A percentile compares a stretch with the other conserved stretches of the same genome.
Conservation (phyloP, 306 rosid genomes). For the Malus orientalis region DNA sequence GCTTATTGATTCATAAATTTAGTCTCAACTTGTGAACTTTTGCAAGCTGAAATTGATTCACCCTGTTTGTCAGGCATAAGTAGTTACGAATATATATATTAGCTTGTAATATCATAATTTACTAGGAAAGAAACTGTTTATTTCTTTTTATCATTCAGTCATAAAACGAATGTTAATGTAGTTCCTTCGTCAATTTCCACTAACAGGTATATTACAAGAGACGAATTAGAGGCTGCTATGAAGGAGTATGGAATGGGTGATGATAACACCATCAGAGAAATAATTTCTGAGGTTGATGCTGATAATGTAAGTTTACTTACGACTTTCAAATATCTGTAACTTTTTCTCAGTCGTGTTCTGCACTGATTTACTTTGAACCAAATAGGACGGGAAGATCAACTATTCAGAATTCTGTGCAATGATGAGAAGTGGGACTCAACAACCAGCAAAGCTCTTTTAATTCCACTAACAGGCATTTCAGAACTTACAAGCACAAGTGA, state of each 20-base stretch:
- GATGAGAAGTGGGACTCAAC: conserved; percentile 91
- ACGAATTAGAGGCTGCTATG: conserved; percentile 86
- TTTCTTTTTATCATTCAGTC: background rate
- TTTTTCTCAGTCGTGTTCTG: background rate
- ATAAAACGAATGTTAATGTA: background rate
- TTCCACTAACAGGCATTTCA: background rate
- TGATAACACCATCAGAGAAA: conserved; percentile 72
- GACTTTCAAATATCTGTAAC: background rate
- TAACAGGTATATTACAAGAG: conserved; percentile 67
- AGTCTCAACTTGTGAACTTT: background rate
- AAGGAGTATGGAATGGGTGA: conserved; percentile 81
- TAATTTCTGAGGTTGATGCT: conserved; percentile 87
- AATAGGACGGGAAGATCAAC: conserved; percentile 89
- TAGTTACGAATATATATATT: background rate
- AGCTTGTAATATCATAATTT: background rate
- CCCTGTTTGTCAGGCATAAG: background rate
- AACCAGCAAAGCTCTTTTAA: conserved; percentile 35
- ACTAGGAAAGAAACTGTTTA: background rate
- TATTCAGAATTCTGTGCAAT: conserved; percentile 79
- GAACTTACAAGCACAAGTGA: conserved; percentile 15
- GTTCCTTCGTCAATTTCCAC: conserved; percentile 13
- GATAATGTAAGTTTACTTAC: conserved; percentile 65
- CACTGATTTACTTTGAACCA: conserved; percentile 18
- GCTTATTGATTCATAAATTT: background rate
- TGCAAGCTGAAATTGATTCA: background rate